These are phyloP conservation scores for Orbilia oligospora DNA, from an alignment of 2,329 filamentous ascomycete species.

Conservation along the genomic window DNA sequence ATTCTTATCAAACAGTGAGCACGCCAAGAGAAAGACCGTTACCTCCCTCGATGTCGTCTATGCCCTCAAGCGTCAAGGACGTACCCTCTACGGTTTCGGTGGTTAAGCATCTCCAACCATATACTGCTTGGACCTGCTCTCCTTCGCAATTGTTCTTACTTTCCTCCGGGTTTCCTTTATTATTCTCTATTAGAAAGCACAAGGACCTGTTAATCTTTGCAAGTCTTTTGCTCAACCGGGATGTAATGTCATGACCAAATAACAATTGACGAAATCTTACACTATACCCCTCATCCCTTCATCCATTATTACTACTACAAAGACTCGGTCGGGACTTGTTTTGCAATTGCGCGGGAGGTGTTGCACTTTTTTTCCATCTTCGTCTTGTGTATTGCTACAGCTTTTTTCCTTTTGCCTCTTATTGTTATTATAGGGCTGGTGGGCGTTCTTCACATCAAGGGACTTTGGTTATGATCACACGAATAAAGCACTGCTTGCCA, in stretches of 20 bases:
- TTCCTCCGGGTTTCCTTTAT: slow-evolving; percentile 35
- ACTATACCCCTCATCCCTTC: slow-evolving; percentile 14
- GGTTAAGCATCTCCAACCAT: slow-evolving; percentile 73
- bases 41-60: slow-evolving; percentile 79
- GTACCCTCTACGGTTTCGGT: slow-evolving; percentile 90
- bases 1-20: slow-evolving; percentile 69
- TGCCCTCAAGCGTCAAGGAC: slow-evolving; percentile 78
- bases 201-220: slow-evolving; percentile 21
- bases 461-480: slow-evolving; percentile 59
- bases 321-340: slow-evolving; percentile 37
- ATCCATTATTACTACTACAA: slow-evolving; percentile 1
- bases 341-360: slow-evolving; percentile 3
- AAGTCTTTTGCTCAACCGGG: slow-evolving; percentile 3
- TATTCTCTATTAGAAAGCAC: slow-evolving; percentile 27
- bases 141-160: slow-evolving; percentile 32
- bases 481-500: slow-evolving; percentile 61
- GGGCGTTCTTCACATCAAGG: slow-evolving; percentile 59
- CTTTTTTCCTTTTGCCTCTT: slow-evolving; percentile 22
- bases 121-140: slow-evolving; percentile 36
- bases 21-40: slow-evolving; percentile 85
- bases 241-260: slow-evolving; percentile 61
- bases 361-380: slow-evolving; percentile 30
- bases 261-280: slow-evolving; percentile 51
- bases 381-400: slow-evolving; percentile 49
- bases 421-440: slow-evolving; percentile 59